These are phyloP conservation scores for Linnemannia hyalina DNA, from an alignment of 192 early-diverging fungal genomes.

Conservation along the genomic window DNA sequence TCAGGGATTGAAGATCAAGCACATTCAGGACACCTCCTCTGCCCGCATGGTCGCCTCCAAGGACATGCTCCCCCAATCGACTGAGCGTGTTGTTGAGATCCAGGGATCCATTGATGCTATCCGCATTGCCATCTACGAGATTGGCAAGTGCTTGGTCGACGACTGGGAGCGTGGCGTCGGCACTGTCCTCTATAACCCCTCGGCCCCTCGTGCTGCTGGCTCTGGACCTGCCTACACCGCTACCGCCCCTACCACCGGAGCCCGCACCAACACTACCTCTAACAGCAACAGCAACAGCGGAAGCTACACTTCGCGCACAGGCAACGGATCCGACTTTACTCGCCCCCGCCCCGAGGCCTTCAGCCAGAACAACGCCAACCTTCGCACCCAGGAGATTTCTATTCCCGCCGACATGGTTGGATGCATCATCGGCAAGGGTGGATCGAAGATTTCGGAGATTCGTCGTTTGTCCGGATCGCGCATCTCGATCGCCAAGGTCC, in stretches of 20 bases:
- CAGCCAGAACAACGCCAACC: slow-evolving; percentile 57
- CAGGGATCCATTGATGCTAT: slow-evolving; percentile 89
- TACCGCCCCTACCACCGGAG: slow-evolving; percentile 22
- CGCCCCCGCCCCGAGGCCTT: slow-evolving; percentile 49
- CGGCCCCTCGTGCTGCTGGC: slow-evolving; percentile 50
- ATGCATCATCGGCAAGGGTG: slow-evolving; percentile 96
- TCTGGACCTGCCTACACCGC: slow-evolving; percentile 31
- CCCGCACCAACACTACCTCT: slow-evolving; percentile 50
- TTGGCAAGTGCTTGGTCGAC: slow-evolving; percentile 87
- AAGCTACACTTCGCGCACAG: slow-evolving; percentile 64
- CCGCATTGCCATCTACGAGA: slow-evolving; percentile 85
- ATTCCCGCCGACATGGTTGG: slow-evolving; percentile 98
- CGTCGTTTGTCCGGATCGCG: slow-evolving; percentile 84
- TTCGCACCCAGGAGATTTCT: slow-evolving; percentile 88
- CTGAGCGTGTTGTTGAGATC: slow-evolving; percentile 93
- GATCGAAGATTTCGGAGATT: slow-evolving; percentile 85
- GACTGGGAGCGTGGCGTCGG: slow-evolving; percentile 88
- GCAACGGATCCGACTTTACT: slow-evolving; percentile 69
- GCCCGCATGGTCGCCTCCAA: slow-evolving; percentile 90
- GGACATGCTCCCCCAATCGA: slow-evolving; percentile 92
- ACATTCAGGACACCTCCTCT: slow-evolving; percentile 92
- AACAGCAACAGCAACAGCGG: slow-evolving; percentile 60
- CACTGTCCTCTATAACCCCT: slow-evolving; percentile 89
- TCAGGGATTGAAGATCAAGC: slow-evolving; percentile 93
- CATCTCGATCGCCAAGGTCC: slow-evolving; percentile 91